Evolutionary conservation across 2,329 filamentous ascomycete species (phyloP), one percentile per base, ranked within the genome.

Genomic region (Ascochyta koolunga): DNA sequence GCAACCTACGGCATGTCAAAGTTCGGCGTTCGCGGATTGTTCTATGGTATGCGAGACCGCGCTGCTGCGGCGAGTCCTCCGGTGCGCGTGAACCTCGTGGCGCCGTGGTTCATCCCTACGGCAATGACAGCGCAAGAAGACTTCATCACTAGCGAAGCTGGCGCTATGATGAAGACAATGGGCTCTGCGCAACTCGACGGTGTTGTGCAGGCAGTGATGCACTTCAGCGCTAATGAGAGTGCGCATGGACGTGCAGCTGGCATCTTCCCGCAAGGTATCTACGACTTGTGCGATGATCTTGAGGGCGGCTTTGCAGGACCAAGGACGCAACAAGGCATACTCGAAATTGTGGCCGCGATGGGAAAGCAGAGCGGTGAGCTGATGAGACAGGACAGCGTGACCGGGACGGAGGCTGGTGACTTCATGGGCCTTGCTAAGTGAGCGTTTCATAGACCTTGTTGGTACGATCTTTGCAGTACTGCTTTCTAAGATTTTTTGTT

Each of bases 1-100:
- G 56, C 51, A 7, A 67, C 67, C 7, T 72, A 71, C 60, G 60
- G 53, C 37, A 55, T 64, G 35, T 67, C 65, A 25, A 72, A 71
- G 39, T 68, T 64, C 5, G 67, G 66, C 10, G 61, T 70, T 9
- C 61, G 67, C 3, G 68, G 67, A 2, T 49, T 70, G 5, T 68
- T 69, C 44, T 62, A 62, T 21, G 52, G 62, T 8, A 58, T 64
- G 4, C 54, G 67, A 10, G 60, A 66, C 16, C 58, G 58, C 11
- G 64, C 58, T 9, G 21, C 50, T 11, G 42, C 49, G 6, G 54
- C 57, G 31, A 50, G 47, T 0, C 45, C 56, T 8, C 41, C 54
- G 4, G 54, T 68, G 3, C 56, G 66, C 24, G 43, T 67, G 24
- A 70, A 72, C 32, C 54, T 70, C 2, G 61, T 70, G 3, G 68